Evolutionary conservation across 495 filamentous ascomycete species (phyloP).

Genomic region (Penicillium turbatum): DNA sequence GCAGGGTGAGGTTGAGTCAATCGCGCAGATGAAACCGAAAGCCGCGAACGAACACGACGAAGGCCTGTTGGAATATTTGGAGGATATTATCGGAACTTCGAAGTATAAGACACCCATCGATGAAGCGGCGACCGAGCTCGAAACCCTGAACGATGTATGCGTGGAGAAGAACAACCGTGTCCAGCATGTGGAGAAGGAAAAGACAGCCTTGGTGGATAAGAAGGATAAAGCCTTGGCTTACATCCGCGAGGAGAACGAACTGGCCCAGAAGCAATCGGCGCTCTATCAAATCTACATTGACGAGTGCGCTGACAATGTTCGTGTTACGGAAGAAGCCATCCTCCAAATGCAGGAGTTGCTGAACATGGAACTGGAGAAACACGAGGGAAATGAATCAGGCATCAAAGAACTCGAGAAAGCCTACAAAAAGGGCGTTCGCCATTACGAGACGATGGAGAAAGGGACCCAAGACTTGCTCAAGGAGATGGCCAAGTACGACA

Average conservation of each 20-base stretch:
- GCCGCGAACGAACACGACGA: slow-evolving; percentile 92
- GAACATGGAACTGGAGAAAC: slow-evolving; percentile 84
- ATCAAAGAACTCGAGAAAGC: slow-evolving; percentile 86
- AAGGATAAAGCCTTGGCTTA: slow-evolving; percentile 90
- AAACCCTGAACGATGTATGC: slow-evolving; percentile 90
- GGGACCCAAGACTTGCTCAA: slow-evolving; percentile 74
- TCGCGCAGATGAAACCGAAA: slow-evolving; percentile 98
- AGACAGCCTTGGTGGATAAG: slow-evolving; percentile 84
- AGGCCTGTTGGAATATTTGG: slow-evolving; percentile 91
- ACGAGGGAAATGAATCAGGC: slow-evolving; percentile 82
- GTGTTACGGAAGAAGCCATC: slow-evolving; percentile 86
- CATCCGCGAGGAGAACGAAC: slow-evolving; percentile 88
- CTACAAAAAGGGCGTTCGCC: slow-evolving; percentile 75
- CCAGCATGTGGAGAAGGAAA: slow-evolving; percentile 97
- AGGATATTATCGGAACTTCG: slow-evolving; percentile 97
- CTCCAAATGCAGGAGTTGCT: slow-evolving; percentile 83
- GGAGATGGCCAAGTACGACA: slow-evolving; percentile 88
- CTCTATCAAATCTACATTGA: slow-evolving; percentile 87
- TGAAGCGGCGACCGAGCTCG: slow-evolving; percentile 82
- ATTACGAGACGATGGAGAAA: slow-evolving; percentile 79
- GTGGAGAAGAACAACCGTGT: slow-evolving; percentile 90
- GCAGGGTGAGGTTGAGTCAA: slow-evolving; percentile 96
- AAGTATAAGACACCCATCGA: slow-evolving; percentile 97
- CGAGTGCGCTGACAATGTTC: slow-evolving; percentile 81
- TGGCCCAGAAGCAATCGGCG: slow-evolving; percentile 79